Percentiles rank a stretch among this genome's conserved stretches.
Evolutionary conservation across 2,329 filamentous ascomycete genomes (phyloP).

Genomic region (Spiromastix sp.): DNA sequence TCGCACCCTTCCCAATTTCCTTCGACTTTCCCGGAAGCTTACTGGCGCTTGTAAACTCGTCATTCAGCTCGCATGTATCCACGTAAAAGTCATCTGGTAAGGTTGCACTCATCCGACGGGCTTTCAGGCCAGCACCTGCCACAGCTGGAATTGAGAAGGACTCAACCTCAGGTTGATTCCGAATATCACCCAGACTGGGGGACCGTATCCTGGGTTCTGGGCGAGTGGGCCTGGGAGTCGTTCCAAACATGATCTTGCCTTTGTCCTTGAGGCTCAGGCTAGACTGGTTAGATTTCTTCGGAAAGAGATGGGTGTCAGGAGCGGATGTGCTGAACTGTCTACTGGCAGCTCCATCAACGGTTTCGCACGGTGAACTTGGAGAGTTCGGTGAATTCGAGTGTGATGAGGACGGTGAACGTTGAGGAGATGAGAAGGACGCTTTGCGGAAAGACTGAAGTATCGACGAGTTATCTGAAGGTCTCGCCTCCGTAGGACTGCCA

Average conservation of each 20-base stretch:
- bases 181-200: conserved; percentile 16
- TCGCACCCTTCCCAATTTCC: conserved; percentile 70
- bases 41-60: conserved; percentile 60
- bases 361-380: conserved; percentile 25
- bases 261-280: conserved; percentile 15
- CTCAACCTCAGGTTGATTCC: conserved; percentile 12
- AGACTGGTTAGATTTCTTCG: conserved; percentile 12
- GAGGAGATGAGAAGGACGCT: conserved; percentile 28
- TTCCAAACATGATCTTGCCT: conserved; percentile 17
- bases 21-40: conserved; percentile 64
- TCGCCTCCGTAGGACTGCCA: conserved; percentile 2
- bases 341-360: conserved; percentile 14
- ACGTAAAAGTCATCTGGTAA: conserved; percentile 65
- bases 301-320: conserved; percentile 5
- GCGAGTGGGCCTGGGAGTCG: conserved; percentile 13
- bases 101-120: conserved; percentile 64
- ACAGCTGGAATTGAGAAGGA: conserved; percentile 48
- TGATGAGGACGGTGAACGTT: conserved; percentile 27
- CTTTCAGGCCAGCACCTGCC: conserved; percentile 64
- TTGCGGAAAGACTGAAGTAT: conserved; percentile 9
- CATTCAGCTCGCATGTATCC: conserved; percentile 56
- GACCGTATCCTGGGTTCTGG: conserved; percentile 16
- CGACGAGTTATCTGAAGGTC: conserved; percentile 1
- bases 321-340: conserved; percentile 6
- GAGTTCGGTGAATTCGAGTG: conserved; percentile 27